Percentiles rank a stretch among this genome's conserved stretches.
Evolutionary conservation across 2,329 filamentous ascomycete genomes (phyloP).

Genomic region (Leptographium galeiforme): DNA sequence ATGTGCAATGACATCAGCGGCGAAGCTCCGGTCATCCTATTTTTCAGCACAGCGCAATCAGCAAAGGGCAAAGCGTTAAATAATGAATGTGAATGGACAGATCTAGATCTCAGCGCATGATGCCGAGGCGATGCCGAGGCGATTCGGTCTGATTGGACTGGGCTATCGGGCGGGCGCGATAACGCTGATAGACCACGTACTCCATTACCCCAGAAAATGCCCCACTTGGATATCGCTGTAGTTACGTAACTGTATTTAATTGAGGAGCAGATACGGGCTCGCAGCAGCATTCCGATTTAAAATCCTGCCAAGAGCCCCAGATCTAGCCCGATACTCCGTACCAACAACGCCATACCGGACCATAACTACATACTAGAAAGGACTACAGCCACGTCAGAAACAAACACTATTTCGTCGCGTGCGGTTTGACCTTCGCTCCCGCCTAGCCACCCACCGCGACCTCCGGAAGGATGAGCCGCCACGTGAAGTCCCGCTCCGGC

Average conservation of each 20-base stretch:
- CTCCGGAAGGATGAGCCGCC: conserved; percentile 7
- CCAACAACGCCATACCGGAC: background rate
- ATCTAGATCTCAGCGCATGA: too few species aligned
- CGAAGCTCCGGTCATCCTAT: background rate
- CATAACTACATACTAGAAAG: background rate
- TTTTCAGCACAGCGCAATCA: background rate
- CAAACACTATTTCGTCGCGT: too few species aligned
- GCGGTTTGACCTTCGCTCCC: too few species aligned
- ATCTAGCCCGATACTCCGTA: too few species aligned
- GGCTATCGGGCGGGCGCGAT: too few species aligned
- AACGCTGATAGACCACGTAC: too few species aligned
- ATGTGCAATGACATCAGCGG: background rate
- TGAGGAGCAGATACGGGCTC: background rate
- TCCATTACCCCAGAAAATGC: background rate
- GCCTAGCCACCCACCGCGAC: too few species aligned
- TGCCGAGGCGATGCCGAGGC: too few species aligned
- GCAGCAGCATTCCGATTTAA: background rate
- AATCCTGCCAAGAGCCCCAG: background rate
- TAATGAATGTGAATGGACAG: too few species aligned
- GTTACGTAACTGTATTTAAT: background rate
- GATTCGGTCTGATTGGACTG: too few species aligned
- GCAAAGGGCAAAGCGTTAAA: background rate
- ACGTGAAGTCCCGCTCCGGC: conserved; percentile 10
- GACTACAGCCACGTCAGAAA: background rate
- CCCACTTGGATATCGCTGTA: background rate